phyloP scores from a whole-genome alignment of 192 early-diverging fungal genomes.

The Entomortierella beljakovae region DNA sequence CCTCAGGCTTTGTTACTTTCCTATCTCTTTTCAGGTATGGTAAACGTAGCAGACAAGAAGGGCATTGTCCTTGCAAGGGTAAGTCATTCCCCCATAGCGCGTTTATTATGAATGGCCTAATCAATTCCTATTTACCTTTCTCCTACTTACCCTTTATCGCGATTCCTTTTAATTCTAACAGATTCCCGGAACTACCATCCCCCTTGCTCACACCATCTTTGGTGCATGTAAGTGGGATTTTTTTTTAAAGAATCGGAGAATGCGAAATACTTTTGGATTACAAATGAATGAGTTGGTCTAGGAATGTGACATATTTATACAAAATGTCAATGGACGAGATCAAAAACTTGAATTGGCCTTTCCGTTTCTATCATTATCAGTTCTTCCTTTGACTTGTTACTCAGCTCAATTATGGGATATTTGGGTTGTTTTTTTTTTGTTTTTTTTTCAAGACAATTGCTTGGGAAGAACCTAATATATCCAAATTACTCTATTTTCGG shows the following conservation, averaged over 20 bases:
- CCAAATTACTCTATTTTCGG: constrained; percentile 6
- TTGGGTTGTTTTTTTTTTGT: background rate
- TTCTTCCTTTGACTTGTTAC: background rate
- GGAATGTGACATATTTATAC: no score
- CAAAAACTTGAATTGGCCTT: no score
- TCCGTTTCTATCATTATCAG: background rate
- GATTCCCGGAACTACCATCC: constrained; percentile 49
- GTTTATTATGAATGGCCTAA: no score
- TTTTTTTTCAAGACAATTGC: background rate
- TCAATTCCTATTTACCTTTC: background rate
- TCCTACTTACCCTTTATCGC: background rate
- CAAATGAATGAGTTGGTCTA: no score
- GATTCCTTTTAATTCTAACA: constrained; percentile 1
- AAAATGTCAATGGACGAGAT: no score
- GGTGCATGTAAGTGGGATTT: constrained; percentile 37
- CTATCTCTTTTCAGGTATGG: constrained; percentile 24
- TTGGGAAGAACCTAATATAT: background rate
- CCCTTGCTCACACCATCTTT: constrained; percentile 42
- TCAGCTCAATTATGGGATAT: background rate
- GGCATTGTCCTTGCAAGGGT: constrained; percentile 53
- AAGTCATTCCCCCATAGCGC: constrained; percentile 4
- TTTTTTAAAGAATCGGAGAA: background rate
- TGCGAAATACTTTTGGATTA: no score
- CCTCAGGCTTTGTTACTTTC: background rate
- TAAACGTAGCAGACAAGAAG: constrained; percentile 41